Evolutionary conservation across 2,329 filamentous ascomycete species (phyloP).

Genomic region (Hymenoscyphus scutula): DNA sequence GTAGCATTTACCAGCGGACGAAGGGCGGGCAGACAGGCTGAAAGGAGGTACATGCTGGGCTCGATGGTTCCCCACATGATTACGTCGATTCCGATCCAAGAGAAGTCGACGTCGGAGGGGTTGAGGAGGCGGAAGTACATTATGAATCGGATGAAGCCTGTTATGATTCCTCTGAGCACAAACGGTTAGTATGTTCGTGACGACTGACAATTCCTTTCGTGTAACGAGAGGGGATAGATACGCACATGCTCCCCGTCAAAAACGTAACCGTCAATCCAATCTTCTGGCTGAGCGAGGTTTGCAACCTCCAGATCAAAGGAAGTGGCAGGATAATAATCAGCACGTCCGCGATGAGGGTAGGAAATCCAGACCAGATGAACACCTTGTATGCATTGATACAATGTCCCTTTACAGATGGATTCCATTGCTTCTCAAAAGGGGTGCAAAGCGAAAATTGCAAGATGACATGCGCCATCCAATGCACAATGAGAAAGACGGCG

Average conservation of each 20-base stretch:
- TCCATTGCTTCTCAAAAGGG: conserved; percentile 8
- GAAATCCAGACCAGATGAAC: conserved; percentile 11
- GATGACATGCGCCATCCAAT: neutral
- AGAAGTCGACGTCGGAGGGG: neutral
- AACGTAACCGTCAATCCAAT: conserved; percentile 11
- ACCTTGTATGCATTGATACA: conserved; percentile 1
- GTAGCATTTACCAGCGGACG: conserved; percentile 23
- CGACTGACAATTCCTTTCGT: neutral
- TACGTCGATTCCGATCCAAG: conserved; percentile 20
- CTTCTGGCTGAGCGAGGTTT: conserved; percentile 6
- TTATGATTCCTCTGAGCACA: conserved; percentile 7
- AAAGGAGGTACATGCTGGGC: conserved; percentile 24
- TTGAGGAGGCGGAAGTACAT: neutral
- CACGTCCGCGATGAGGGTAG: conserved; percentile 8
- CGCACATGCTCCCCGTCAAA: conserved; percentile 20
- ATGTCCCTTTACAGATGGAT: conserved; percentile 5
- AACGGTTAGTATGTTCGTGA: neutral
- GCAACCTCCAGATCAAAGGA: conserved; percentile 12
- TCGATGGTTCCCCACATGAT: conserved; percentile 30
- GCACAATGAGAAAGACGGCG: neutral
- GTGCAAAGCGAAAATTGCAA: neutral
- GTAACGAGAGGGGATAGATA: neutral
- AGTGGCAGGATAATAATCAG: conserved; percentile 13
- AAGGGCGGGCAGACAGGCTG: conserved; percentile 26
- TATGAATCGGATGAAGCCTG: conserved; percentile 11